Conservation (phyloP, 1,284 basidiomycete species). For the Xanthoconium separans region DNA sequence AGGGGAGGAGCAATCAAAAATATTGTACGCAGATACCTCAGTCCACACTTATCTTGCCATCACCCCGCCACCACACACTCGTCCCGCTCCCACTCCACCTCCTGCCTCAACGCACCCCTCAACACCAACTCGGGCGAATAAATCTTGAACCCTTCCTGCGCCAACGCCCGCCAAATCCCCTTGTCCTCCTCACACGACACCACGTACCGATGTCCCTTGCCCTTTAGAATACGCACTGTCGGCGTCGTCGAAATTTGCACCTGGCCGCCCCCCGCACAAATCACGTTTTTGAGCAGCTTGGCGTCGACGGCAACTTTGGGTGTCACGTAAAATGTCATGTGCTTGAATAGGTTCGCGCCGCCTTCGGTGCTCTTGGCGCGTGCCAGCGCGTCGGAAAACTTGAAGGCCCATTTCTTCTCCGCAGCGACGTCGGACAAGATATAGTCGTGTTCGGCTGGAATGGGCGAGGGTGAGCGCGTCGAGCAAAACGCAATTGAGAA, state of each 20-base stretch:
- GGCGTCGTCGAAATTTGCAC: conserved; percentile 52
- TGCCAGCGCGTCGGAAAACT: conserved; percentile 55
- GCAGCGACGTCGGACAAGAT: conserved; percentile 55
- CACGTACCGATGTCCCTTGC: conserved; percentile 50
- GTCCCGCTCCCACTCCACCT: conserved; percentile 59
- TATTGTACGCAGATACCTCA: no score
- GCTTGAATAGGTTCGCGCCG: conserved; percentile 49
- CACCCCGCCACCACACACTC: conserved; percentile 23
- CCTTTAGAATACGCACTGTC: conserved; percentile 53
- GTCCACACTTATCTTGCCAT: no score
- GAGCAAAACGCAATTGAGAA: not conserved
- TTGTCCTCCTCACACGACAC: conserved; percentile 63
- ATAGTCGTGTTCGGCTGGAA: conserved; percentile 61
- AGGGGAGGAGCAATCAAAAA: no score
- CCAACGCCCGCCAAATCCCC: conserved; percentile 59
- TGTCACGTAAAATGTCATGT: conserved; percentile 73
- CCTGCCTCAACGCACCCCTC: conserved; percentile 59
- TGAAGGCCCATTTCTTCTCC: conserved; percentile 66
- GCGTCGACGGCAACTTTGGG: conserved; percentile 53
- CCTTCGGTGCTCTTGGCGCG: conserved; percentile 48
- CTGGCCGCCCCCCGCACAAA: conserved; percentile 66
- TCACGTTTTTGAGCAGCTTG: conserved; percentile 63
- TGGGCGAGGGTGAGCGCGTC: conserved; percentile 1
- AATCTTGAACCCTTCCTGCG: conserved; percentile 49
- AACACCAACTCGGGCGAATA: conserved; percentile 65